A percentile compares a stretch with the other conserved stretches of the same genome.
phyloP scores from a whole-genome alignment of 2,329 filamentous ascomycete species.

The Ceratocystis alfenasii region DNA sequence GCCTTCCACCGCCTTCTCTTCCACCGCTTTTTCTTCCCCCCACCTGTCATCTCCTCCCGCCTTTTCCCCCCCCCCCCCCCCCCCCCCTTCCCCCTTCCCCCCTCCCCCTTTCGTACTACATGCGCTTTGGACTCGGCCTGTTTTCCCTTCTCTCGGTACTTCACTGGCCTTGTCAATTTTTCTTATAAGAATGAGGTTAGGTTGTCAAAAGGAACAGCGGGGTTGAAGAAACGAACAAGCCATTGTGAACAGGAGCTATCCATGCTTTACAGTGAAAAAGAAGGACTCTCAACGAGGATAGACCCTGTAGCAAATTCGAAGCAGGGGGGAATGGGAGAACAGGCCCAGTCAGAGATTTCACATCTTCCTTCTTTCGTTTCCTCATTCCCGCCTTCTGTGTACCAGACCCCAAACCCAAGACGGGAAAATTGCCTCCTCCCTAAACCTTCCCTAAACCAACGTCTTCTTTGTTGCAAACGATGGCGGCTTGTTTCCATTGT shows the following conservation, averaged over 20 bases:
- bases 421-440: background rate
- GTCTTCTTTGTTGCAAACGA: constrained; percentile 23
- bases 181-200: constrained; percentile 4
- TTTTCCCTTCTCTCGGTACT: background rate
- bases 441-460: background rate
- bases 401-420: constrained; percentile 20
- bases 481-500: background rate
- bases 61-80: too few relatives aligned
- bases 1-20: too few relatives aligned
- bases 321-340: background rate
- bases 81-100: background rate
- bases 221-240: constrained; percentile 10
- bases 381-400: background rate
- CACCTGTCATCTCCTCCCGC: too few relatives aligned
- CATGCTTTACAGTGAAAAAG: background rate
- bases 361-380: background rate
- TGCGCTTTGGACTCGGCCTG: background rate
- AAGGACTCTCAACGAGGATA: background rate
- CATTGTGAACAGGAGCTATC: background rate
- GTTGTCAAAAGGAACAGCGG: constrained; percentile 9
- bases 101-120: background rate
- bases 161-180: background rate
- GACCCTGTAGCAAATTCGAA: background rate
- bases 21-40: too few relatives aligned
- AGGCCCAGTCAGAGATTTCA: background rate